A percentile compares a stretch with the other conserved stretches of the same genome.
phyloP scores from a whole-genome alignment of 495 filamentous ascomycete species.

The Annulohypoxylon stygium region DNA sequence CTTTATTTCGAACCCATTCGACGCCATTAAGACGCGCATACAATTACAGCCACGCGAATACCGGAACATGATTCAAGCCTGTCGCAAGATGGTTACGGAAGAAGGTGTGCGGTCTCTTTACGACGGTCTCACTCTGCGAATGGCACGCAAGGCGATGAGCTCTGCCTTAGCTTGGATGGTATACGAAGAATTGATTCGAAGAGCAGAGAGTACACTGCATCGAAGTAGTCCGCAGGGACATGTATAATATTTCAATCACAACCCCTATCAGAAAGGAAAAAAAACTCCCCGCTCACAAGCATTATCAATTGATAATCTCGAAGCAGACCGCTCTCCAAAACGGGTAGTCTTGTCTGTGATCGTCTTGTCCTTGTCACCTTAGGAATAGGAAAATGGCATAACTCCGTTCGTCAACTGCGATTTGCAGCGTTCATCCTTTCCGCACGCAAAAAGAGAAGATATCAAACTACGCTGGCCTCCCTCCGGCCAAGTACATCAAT shows the following conservation, averaged over 20 bases:
- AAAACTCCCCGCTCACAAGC: constrained; percentile 31
- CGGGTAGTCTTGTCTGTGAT: constrained; percentile 31
- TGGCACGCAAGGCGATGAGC: constrained; percentile 91
- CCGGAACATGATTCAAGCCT: constrained; percentile 84
- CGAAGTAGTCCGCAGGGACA: constrained; percentile 37
- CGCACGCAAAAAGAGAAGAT: not conserved
- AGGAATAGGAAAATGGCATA: constrained; percentile 19
- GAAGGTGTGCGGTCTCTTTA: constrained; percentile 86
- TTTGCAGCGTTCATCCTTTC: constrained; percentile 8
- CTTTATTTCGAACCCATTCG: constrained; percentile 93
- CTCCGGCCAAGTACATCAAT: constrained; percentile 64
- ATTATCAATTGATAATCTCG: constrained; percentile 6
- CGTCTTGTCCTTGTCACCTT: constrained; percentile 14
- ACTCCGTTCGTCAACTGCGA: constrained; percentile 21
- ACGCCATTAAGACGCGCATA: constrained; percentile 94
- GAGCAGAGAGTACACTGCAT: constrained; percentile 75
- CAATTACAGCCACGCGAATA: constrained; percentile 90
- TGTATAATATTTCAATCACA: constrained; percentile 36
- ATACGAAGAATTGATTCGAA: constrained; percentile 91
- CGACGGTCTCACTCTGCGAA: constrained; percentile 87
- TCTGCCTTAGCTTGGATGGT: constrained; percentile 94
- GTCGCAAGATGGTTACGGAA: constrained; percentile 79
- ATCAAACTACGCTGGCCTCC: constrained; percentile 50
- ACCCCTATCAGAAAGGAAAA: constrained; percentile 5
- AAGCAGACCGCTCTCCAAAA: not conserved